Percentiles rank a stretch among this genome's conserved stretches.
Conservation (phyloP, 179 eudicot genomes). For the Silene noctiflora region DNA sequence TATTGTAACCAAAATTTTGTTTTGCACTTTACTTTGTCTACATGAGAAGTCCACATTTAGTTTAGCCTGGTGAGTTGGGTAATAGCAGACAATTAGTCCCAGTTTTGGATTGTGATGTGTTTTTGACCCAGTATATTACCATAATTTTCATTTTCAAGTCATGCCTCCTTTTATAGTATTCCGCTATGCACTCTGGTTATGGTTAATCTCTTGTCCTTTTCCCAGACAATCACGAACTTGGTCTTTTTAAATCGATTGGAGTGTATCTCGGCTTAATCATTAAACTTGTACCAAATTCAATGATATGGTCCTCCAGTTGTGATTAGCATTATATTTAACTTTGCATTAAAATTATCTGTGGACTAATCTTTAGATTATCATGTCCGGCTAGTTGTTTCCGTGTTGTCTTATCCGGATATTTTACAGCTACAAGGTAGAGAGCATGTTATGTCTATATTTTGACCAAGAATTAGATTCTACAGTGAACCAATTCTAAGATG, state of each 20-base stretch:
- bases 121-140: slow-evolving; percentile 19
- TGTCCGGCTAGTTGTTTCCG: neutral
- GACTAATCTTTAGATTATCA: neutral
- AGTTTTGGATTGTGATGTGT: slow-evolving; percentile 22
- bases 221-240: neutral
- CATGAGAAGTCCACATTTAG: neutral
- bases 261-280: neutral
- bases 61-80: neutral
- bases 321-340: neutral
- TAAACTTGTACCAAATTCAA: neutral
- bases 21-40: neutral
- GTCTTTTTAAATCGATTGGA: neutral
- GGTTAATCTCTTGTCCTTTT: neutral
- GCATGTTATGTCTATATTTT: slow-evolving; percentile 8
- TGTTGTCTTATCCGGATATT: neutral
- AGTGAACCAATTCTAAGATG: neutral
- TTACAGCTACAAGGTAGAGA: neutral
- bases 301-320: neutral
- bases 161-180: neutral
- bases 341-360: neutral
- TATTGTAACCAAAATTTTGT: slow-evolving; percentile 19
- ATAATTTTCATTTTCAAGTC: neutral
- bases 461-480: neutral
- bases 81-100: slow-evolving; percentile 30
- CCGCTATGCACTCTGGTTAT: no score